Percentiles rank a stretch among this genome's conserved stretches.
phyloP scores from a whole-genome alignment of 441 rosid species.

The Erodium texanum region DNA sequence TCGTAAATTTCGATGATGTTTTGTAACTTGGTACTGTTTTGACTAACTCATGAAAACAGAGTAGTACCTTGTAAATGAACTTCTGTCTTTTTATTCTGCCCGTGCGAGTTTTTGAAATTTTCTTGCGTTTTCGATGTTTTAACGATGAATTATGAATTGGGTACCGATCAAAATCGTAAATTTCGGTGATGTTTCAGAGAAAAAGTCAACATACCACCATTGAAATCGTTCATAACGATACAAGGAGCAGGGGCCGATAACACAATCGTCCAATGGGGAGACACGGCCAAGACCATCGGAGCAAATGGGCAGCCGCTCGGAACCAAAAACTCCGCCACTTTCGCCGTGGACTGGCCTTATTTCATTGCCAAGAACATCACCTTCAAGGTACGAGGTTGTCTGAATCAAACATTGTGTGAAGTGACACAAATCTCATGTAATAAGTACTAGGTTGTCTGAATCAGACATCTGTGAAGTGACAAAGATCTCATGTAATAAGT shows the following conservation, averaged over 20 bases:
- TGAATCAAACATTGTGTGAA: no score
- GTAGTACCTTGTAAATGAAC: no score
- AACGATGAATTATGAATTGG: conserved; percentile 9
- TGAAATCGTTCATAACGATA: conserved; percentile 76
- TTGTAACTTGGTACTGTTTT: conserved; percentile 5
- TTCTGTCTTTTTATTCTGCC: no score
- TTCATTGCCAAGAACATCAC: conserved; percentile 91
- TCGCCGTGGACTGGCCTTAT: conserved; percentile 78
- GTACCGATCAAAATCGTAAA: background rate
- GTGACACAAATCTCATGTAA: no score
- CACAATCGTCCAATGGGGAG: conserved; percentile 89
- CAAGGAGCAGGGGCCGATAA: conserved; percentile 90
- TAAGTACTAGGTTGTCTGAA: no score
- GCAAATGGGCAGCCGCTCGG: conserved; percentile 65
- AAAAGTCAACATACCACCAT: conserved; percentile 71
- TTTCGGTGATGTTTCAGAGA: conserved; percentile 39
- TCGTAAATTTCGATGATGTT: background rate
- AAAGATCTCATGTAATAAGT: no score
- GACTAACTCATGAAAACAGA: background rate
- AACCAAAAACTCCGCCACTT: conserved; percentile 74
- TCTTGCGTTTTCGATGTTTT: background rate
- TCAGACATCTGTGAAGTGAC: no score
- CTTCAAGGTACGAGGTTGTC: conserved; percentile 64
- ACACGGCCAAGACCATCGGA: conserved; percentile 83
- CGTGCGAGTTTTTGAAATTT: background rate